Base-by-base conservation (phyloP, 306 rosid genomes). In the Datisca glomerata region DNA sequence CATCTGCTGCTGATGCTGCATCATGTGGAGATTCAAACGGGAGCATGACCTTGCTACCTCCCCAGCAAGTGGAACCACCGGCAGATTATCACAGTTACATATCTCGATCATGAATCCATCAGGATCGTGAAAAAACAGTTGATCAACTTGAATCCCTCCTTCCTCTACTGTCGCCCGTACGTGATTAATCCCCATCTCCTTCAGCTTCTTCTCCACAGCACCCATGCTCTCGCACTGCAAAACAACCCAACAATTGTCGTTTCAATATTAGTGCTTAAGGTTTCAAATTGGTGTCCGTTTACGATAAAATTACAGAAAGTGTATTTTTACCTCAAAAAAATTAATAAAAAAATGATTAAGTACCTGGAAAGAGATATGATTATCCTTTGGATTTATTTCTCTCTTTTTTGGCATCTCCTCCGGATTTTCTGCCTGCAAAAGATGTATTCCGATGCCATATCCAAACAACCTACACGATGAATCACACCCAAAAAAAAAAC, bases 71-170 rank as follows among this genome's bases (percentile, higher is more conserved):
- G 97, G 97, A 2, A 89, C 18, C 19, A 89, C 86, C 0, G 97
- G 97, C 7, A 89, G 77, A 46, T 65, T 83, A 46, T 89, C 97
- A 21, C 97, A 89, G 38, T 89, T 65, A 57, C 97, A 89, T 19
- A 89, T 89, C 61, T 89, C 97, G 41, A 89, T 73, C 97, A 89
- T 89, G 72, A 89, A 89, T 0, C 89, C 97, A 62, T 89, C 95
- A 5, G 97, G 97, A 35, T 89, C 97, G 45, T 89, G 97, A 45
- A 89, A 89, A 55, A 89, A 89, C 8, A 89, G 24, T 16, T 89
- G 97, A 29, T 79, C 80, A 6, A 89, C 93, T 12, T 70, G 56
- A 9, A 83, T 70, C 8, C 97, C 95, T 3, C 89, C 73, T 77
- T 89, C 97, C 45, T 74, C 91, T 15, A 89, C 97, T 64, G 41